Conservation (phyloP, 2,329 filamentous ascomycete genomes). For the Neofusicoccum cordaticola region DNA sequence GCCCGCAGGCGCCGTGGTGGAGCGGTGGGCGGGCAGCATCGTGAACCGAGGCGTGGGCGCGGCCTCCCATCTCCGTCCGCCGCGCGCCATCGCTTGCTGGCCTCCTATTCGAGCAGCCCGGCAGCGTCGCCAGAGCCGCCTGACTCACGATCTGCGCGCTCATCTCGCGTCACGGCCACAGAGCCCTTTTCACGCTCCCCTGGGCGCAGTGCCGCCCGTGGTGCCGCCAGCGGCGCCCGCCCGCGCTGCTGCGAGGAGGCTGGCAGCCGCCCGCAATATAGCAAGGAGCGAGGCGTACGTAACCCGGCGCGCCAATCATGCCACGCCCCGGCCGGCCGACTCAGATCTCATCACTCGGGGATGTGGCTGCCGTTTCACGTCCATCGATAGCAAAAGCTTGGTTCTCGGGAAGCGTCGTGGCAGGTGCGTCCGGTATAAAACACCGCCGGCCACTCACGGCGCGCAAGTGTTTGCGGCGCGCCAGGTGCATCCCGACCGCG, state of each 20-base stretch:
- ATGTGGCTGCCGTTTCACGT: conserved; percentile 13
- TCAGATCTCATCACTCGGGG: neutral
- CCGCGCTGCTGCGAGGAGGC: neutral
- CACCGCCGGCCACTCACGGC: neutral
- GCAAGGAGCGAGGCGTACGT: conserved; percentile 11
- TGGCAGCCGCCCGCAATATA: conserved; percentile 8
- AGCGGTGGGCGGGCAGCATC: neutral
- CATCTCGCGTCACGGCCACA: neutral
- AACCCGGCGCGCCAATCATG: neutral
- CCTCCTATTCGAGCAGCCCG: conserved; percentile 7
- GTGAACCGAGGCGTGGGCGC: neutral
- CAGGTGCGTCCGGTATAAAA: neutral
- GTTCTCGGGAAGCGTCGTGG: neutral
- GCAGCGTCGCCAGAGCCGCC: neutral
- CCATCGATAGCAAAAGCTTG: conserved; percentile 3
- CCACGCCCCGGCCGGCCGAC: neutral
- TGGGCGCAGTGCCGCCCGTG: neutral
- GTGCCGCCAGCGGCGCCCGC: neutral
- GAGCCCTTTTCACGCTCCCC: neutral
- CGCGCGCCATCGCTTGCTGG: neutral
- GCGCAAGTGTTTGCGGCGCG: neutral
- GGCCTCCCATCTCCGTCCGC: neutral
- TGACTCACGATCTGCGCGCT: conserved; percentile 12
- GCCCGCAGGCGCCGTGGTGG: neutral
- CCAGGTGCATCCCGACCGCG: neutral